phyloP scores from a whole-genome alignment of 2,329 filamentous ascomycete species.

The Cephalotrichum gorgonifer region DNA sequence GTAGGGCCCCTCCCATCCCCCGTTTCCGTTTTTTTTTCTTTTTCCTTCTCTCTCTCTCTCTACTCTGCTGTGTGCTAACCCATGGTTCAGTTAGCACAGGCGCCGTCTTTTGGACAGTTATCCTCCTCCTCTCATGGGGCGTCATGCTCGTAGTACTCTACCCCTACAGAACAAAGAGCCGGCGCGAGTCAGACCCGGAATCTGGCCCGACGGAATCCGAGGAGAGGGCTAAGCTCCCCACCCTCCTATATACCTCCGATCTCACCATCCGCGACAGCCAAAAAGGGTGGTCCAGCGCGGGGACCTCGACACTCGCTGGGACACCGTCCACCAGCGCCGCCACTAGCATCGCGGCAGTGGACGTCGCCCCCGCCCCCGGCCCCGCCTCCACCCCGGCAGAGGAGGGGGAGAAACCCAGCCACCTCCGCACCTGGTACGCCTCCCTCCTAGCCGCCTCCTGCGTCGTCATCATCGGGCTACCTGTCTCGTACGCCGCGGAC shows the following conservation, averaged over 20 bases:
- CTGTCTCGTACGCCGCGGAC: slow-evolving; percentile 20
- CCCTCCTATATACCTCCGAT: no score
- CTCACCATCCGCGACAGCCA: no score
- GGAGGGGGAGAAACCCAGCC: neutral
- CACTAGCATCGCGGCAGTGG: neutral
- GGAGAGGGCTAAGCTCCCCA: no score
- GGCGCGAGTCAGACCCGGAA: no score
- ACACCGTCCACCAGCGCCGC: no score
- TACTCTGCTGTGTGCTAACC: neutral
- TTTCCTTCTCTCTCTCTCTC: neutral
- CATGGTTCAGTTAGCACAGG: slow-evolving; percentile 20
- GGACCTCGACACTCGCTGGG: no score
- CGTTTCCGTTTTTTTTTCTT: no score
- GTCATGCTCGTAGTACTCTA: neutral
- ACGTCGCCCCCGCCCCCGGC: neutral
- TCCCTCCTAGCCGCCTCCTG: slow-evolving; percentile 6
- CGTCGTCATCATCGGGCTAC: slow-evolving; percentile 27
- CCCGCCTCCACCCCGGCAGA: no score
- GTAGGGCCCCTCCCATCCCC: slow-evolving; percentile 24
- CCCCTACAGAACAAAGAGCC: neutral
- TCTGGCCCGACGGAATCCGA: no score
- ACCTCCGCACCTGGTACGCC: neutral
- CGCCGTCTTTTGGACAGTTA: slow-evolving; percentile 20
- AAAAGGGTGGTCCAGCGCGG: neutral
- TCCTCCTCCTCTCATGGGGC: neutral